Evolutionary conservation across 2,329 filamentous ascomycete species (phyloP).

Genomic region (Colletotrichum destructivum): DNA sequence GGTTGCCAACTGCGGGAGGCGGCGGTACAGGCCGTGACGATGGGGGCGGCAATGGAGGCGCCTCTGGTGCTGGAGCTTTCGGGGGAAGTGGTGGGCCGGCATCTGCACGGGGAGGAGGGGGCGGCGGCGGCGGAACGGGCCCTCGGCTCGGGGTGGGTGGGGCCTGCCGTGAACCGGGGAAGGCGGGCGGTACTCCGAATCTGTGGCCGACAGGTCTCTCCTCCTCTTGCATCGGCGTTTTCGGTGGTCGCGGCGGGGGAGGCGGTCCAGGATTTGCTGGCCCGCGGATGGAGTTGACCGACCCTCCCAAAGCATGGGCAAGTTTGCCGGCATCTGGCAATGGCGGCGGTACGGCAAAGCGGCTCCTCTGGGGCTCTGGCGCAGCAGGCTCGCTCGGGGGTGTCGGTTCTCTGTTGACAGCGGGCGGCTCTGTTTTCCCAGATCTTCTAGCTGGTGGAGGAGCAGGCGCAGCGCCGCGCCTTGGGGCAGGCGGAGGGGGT

Average conservation of each 20-base stretch:
- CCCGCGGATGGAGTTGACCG: constrained; percentile 52
- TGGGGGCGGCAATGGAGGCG: constrained; percentile 67
- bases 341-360: constrained; percentile 75
- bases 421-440: constrained; percentile 63
- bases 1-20: constrained; percentile 61
- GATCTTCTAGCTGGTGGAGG: constrained; percentile 74
- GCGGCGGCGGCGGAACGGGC: constrained; percentile 79
- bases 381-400: constrained; percentile 82
- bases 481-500: constrained; percentile 52
- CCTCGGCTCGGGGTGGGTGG: constrained; percentile 83
- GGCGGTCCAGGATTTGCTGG: constrained; percentile 68
- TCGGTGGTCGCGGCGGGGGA: constrained; percentile 78
- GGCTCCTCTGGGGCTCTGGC: constrained; percentile 69
- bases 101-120: constrained; percentile 67
- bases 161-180: constrained; percentile 76
- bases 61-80: constrained; percentile 60
- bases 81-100: constrained; percentile 62
- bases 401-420: constrained; percentile 58
- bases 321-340: constrained; percentile 92
- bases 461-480: constrained; percentile 65
- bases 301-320: constrained; percentile 67
- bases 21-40: constrained; percentile 67
- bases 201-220: constrained; percentile 67
- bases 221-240: constrained; percentile 79
- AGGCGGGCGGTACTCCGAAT: constrained; percentile 86